Evolutionary conservation across 495 filamentous ascomycete genomes (phyloP).

Genomic region (Penicillium soppii): DNA sequence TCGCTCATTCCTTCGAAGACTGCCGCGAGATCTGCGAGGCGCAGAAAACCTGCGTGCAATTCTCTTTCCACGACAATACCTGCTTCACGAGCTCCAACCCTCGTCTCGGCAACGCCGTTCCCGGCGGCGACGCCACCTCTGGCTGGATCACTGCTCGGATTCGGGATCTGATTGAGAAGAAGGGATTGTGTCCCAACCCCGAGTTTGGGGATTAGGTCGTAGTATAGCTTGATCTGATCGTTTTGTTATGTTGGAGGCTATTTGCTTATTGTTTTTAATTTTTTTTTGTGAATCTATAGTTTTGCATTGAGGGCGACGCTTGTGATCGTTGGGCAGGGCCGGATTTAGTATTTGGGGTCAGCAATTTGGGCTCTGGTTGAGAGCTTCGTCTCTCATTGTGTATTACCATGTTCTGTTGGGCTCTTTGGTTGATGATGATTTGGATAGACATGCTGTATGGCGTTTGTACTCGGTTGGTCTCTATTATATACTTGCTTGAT

Average conservation of each 20-base stretch:
- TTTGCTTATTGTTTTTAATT: background rate
- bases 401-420: background rate
- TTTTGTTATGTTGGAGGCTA: background rate
- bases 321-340: no score
- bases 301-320: background rate
- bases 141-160: constrained; percentile 39
- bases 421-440: background rate
- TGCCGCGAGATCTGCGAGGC: constrained; percentile 34
- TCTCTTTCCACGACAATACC: constrained; percentile 29
- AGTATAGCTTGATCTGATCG: background rate
- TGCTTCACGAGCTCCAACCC: constrained; percentile 38
- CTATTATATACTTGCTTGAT: background rate
- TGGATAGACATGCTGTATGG: background rate
- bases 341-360: background rate
- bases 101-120: constrained; percentile 28
- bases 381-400: background rate
- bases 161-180: constrained; percentile 30
- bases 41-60: constrained; percentile 35
- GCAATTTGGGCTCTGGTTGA: background rate
- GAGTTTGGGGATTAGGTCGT: constrained; percentile 27
- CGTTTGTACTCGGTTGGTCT: background rate
- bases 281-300: background rate
- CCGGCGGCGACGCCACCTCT: constrained; percentile 21
- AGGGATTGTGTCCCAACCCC: constrained; percentile 30
- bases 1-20: constrained; percentile 31